Evolutionary conservation across 768 basidiomycete genomes (phyloP).

Genomic region (Pisolithus microcarpus): DNA sequence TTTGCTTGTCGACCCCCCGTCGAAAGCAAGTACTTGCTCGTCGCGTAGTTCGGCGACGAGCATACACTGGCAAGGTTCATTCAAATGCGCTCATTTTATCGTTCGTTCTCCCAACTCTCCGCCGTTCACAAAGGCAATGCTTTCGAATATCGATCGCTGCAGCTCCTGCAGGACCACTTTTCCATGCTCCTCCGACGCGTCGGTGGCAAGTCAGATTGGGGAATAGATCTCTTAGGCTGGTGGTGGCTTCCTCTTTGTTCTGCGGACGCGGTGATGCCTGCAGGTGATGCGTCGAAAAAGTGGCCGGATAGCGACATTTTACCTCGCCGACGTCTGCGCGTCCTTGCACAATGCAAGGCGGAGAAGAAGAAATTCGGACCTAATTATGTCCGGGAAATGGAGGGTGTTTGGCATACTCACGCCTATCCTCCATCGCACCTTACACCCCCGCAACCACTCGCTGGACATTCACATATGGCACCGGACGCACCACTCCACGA

Average conservation of each 20-base stretch:
- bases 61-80: too few species aligned
- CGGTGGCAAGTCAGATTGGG: constrained; percentile 86
- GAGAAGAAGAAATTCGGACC: constrained; percentile 77
- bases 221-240: constrained; percentile 85
- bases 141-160: constrained; percentile 67
- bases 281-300: not conserved
- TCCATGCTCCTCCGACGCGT: constrained; percentile 77
- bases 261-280: not conserved
- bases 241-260: constrained; percentile 69
- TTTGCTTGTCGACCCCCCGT: not conserved
- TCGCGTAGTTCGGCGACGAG: too few species aligned
- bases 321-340: constrained; percentile 45
- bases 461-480: not conserved
- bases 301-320: not conserved
- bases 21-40: too few species aligned
- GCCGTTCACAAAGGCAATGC: constrained; percentile 61
- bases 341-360: constrained; percentile 88
- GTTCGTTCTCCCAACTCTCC: constrained; percentile 25
- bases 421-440: not conserved
- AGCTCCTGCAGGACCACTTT: constrained; percentile 52
- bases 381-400: constrained; percentile 79
- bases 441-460: not conserved
- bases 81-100: not conserved
- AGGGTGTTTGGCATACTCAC: constrained; percentile 65
- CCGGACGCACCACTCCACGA: not conserved